Evolutionary conservation across 1,139 yeast genomes (phyloP).

Genomic region (Meyerozyma carpophila): DNA sequence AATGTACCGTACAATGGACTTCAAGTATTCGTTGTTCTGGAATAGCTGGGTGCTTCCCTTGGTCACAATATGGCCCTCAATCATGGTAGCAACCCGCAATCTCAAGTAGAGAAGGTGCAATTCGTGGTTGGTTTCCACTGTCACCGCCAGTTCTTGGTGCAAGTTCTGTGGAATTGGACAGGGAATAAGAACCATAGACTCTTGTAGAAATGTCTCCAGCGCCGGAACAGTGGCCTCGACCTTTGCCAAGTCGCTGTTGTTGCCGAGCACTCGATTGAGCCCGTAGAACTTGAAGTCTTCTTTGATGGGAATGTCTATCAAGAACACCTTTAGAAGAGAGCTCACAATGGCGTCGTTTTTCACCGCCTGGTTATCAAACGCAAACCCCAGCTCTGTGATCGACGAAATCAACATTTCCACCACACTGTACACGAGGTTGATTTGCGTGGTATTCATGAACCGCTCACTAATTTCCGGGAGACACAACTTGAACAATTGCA

Average conservation of each 20-base stretch:
- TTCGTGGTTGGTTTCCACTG: slow-evolving; percentile 33
- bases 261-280: slow-evolving; percentile 49
- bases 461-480: slow-evolving; percentile 39
- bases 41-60: slow-evolving; percentile 26
- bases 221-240: slow-evolving; percentile 29
- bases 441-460: slow-evolving; percentile 31
- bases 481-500: slow-evolving; percentile 19
- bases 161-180: slow-evolving; percentile 21
- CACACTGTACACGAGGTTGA: slow-evolving; percentile 30
- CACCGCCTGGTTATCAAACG: slow-evolving; percentile 13
- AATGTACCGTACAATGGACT: slow-evolving; percentile 39
- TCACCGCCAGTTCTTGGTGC: slow-evolving; percentile 9
- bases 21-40: slow-evolving; percentile 33
- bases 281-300: slow-evolving; percentile 45
- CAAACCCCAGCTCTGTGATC: slow-evolving; percentile 27
- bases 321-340: slow-evolving; percentile 34
- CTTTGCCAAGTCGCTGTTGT: slow-evolving; percentile 35
- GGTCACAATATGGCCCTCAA: slow-evolving; percentile 38
- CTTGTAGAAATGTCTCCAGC: slow-evolving; percentile 19
- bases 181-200: slow-evolving; percentile 24
- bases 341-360: slow-evolving; percentile 21
- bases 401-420: slow-evolving; percentile 41
- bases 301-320: slow-evolving; percentile 36
- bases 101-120: slow-evolving; percentile 35
- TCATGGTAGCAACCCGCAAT: slow-evolving; percentile 35